Percentiles rank a stretch among this genome's conserved stretches.
phyloP scores from a whole-genome alignment of 108 stramenopile species.

The Skeletonema potamos region DNA sequence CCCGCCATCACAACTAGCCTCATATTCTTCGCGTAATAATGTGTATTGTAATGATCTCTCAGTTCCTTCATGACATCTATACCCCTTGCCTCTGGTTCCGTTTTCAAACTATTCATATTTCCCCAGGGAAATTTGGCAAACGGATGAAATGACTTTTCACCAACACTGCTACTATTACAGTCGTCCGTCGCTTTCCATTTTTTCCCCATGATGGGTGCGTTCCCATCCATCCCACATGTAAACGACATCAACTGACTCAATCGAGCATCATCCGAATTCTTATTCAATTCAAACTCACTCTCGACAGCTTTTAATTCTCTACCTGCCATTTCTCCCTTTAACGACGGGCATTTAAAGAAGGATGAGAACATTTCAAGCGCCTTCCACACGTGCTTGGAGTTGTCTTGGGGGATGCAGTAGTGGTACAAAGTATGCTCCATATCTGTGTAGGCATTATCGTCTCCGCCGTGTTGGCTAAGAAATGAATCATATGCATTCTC shows the following conservation, averaged over 20 bases:
- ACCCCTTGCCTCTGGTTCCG: constrained; percentile 56
- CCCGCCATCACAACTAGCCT: constrained; percentile 83
- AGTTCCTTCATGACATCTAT: constrained; percentile 70
- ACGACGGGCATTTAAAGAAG: constrained; percentile 91
- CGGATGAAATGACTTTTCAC: constrained; percentile 64
- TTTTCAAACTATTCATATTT: constrained; percentile 62
- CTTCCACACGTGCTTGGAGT: constrained; percentile 55
- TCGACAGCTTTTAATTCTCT: constrained; percentile 97
- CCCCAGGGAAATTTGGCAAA: constrained; percentile 80
- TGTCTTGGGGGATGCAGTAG: constrained; percentile 88
- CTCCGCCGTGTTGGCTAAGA: constrained; percentile 88
- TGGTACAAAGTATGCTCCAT: constrained; percentile 91
- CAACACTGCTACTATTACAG: constrained; percentile 2
- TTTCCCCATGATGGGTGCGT: constrained; percentile 41
- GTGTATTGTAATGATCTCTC: constrained; percentile 69
- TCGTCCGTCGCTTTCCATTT: neutral
- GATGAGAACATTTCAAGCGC: constrained; percentile 94
- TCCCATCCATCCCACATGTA: constrained; percentile 57
- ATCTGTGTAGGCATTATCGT: constrained; percentile 96
- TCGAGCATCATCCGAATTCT: constrained; percentile 75
- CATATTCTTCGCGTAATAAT: constrained; percentile 90
- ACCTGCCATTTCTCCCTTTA: constrained; percentile 78
- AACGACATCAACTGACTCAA: constrained; percentile 69
- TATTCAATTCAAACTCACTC: constrained; percentile 90
- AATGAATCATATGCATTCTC: constrained; percentile 88